Conservation (phyloP, 306 rosid genomes). For the Spatholobus suberectus region DNA sequence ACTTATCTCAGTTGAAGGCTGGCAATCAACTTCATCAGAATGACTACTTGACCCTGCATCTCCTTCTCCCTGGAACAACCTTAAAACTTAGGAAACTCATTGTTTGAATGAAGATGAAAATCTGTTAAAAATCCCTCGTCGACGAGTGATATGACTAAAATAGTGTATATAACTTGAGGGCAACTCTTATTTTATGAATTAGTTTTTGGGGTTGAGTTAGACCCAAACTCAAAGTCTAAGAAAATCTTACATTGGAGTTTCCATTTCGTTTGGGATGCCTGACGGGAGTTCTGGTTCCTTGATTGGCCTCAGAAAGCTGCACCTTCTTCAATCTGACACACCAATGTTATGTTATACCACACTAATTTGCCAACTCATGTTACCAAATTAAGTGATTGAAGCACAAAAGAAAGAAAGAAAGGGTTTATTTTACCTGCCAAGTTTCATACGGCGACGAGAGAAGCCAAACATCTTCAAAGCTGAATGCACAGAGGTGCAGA, state of each 20-base stretch:
- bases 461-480: conserved; percentile 69
- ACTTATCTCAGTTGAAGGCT: conserved; percentile 57
- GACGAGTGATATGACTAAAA: not conserved
- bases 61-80: conserved; percentile 59
- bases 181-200: too few relatives aligned
- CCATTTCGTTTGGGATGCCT: conserved; percentile 65
- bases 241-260: conserved; percentile 60
- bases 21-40: conserved; percentile 63
- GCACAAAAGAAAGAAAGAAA: not conserved
- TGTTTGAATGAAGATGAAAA: not conserved
- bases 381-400: not conserved
- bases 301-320: conserved; percentile 71
- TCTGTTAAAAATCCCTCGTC: not conserved
- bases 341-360: not conserved
- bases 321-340: conserved; percentile 72
- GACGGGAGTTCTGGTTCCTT: conserved; percentile 80
- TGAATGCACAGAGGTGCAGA: too few relatives aligned
- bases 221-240: too few relatives aligned
- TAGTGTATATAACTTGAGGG: not conserved
- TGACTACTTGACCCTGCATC: conserved; percentile 54
- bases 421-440: conserved; percentile 61
- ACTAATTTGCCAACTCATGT: too few relatives aligned
- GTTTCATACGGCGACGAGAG: conserved; percentile 88
- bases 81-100: not conserved
- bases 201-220: not conserved